A percentile compares a stretch with the other conserved stretches of the same genome.
Conservation (phyloP, 192 early-diverging fungal species). For the Rhizophagus sp. region DNA sequence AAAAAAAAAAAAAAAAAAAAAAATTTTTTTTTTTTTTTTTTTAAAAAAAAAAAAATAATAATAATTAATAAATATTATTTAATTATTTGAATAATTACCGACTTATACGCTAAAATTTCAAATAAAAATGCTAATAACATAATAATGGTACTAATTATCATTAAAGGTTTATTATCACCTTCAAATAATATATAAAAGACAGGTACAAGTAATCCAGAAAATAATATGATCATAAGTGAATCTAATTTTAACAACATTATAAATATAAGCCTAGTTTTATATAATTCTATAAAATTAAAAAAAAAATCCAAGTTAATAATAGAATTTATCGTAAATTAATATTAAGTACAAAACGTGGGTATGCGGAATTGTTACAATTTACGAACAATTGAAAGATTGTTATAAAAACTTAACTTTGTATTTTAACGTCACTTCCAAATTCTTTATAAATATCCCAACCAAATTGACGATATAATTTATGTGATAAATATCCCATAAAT, state of each 20-base stretch:
- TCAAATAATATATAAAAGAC: neutral
- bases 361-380: too few relatives aligned
- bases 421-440: conserved; percentile 57
- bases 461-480: conserved; percentile 42
- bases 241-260: neutral
- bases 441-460: neutral
- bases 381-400: too few relatives aligned
- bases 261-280: neutral
- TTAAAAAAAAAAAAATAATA: neutral
- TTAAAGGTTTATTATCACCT: neutral
- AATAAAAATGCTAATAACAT: neutral
- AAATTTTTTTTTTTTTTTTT: neutral
- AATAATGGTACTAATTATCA: neutral
- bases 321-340: too few relatives aligned
- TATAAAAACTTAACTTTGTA: conserved; percentile 47
- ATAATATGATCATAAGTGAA: neutral
- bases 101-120: neutral
- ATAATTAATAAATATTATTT: too few relatives aligned
- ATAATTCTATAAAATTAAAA: neutral
- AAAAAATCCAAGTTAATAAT: too few relatives aligned
- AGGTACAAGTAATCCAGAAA: neutral
- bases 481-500: conserved; percentile 34
- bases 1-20: too few relatives aligned
- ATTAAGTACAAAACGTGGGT: too few relatives aligned
- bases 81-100: neutral